Evolutionary conservation across 129 eudicot species (phyloP).

Genomic region (Flaveria bidentis): DNA sequence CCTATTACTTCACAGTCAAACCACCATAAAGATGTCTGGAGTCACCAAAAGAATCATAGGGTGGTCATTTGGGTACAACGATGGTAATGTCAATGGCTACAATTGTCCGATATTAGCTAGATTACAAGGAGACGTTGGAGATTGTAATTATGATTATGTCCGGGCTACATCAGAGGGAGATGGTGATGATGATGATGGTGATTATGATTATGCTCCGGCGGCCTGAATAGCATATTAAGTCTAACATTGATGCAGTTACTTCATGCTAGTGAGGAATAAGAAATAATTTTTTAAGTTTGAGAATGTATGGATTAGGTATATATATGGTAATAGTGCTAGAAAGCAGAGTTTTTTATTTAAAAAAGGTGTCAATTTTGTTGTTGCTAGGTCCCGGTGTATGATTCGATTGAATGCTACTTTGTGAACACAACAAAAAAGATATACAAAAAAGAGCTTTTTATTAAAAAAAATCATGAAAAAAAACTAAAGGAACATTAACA

Average conservation of each 20-base stretch:
- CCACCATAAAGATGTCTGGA: constrained; percentile 24
- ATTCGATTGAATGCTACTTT: too few relatives aligned
- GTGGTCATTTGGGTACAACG: constrained; percentile 21
- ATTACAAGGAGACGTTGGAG: constrained; percentile 9
- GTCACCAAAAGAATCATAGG: constrained; percentile 14
- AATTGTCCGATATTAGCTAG: constrained; percentile 21
- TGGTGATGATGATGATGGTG: constrained; percentile 32
- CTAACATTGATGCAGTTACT: not conserved
- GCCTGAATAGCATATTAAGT: not conserved
- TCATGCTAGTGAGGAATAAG: not conserved
- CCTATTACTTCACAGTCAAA: not conserved
- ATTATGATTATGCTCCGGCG: constrained; percentile 17
- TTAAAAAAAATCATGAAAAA: too few relatives aligned
- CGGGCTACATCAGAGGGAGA: constrained; percentile 3
- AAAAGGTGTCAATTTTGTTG: too few relatives aligned
- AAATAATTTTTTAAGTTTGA: not conserved
- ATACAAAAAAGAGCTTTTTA: too few relatives aligned
- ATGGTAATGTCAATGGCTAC: constrained; percentile 10
- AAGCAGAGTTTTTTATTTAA: not conserved
- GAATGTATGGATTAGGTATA: not conserved
- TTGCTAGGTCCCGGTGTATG: too few relatives aligned
- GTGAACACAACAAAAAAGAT: too few relatives aligned
- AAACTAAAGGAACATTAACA: too few relatives aligned
- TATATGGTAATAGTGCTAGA: not conserved
- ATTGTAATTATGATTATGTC: not conserved